phyloP scores from a whole-genome alignment of 1,284 basidiomycete species.

The Schizophyllum amplum region DNA sequence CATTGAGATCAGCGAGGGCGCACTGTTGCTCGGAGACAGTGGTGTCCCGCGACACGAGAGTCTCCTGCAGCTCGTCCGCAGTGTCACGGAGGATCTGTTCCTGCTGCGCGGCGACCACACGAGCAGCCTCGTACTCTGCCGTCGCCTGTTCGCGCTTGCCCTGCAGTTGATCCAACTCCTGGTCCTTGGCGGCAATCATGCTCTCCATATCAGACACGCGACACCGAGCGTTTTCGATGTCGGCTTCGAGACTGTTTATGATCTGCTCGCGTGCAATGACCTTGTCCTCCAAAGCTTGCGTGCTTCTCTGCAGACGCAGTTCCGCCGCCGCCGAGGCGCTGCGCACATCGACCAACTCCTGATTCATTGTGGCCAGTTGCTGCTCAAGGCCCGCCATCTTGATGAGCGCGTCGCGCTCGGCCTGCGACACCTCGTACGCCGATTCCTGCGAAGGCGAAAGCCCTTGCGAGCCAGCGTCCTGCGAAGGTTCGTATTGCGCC shows the following conservation, averaged over 20 bases:
- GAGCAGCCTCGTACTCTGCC: conserved; percentile 9
- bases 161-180: conserved; percentile 11
- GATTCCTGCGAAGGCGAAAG: conserved; percentile 9
- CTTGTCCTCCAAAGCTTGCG: background rate
- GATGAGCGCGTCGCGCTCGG: background rate
- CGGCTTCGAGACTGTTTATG: conserved; percentile 12
- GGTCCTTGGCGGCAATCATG: conserved; percentile 5
- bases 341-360: background rate
- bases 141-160: conserved; percentile 5
- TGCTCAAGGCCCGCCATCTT: background rate
- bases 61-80: background rate
- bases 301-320: background rate
- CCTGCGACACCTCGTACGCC: conserved; percentile 6
- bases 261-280: conserved; percentile 12
- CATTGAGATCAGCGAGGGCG: background rate
- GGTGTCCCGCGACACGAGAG: background rate
- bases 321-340: background rate
- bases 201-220: conserved; percentile 6
- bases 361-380: background rate
- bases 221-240: conserved; percentile 12
- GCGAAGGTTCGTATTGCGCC: background rate
- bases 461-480: background rate
- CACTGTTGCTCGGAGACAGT: background rate
- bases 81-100: background rate
- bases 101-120: background rate